These are phyloP conservation scores for Boletus sp. DNA, from an alignment of 768 basidiomycete species.

Conservation along the genomic window DNA sequence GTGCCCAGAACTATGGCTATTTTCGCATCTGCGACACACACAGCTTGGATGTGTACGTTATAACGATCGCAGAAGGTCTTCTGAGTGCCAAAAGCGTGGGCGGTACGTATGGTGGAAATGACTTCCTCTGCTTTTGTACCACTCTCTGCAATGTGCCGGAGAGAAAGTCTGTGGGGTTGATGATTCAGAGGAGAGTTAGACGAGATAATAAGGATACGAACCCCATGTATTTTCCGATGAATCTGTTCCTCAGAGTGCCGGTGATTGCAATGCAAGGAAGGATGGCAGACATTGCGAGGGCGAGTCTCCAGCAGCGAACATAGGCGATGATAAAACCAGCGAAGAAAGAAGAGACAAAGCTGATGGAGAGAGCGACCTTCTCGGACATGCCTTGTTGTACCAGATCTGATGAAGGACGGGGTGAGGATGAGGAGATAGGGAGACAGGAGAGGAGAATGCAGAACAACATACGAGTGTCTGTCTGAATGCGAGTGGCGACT, in stretches of 20 bases:
- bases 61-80: constrained; percentile 61
- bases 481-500: constrained; percentile 89
- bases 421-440: not conserved
- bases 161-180: constrained; percentile 46
- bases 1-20: constrained; percentile 57
- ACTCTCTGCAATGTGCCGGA: constrained; percentile 76
- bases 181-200: not conserved
- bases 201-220: constrained; percentile 35
- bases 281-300: constrained; percentile 78
- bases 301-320: constrained; percentile 71
- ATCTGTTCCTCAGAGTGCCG: constrained; percentile 70
- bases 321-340: constrained; percentile 80
- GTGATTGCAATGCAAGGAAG: constrained; percentile 79
- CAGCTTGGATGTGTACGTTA: constrained; percentile 54
- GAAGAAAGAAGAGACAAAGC: constrained; percentile 67
- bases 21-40: constrained; percentile 54
- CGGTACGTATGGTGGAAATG: constrained; percentile 86
- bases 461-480: constrained; percentile 66
- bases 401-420: constrained; percentile 49
- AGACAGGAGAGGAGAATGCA: not conserved
- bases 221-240: constrained; percentile 66
- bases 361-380: constrained; percentile 72
- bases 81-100: constrained; percentile 90
- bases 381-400: constrained; percentile 91
- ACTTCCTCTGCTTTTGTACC: constrained; percentile 91